These are phyloP conservation scores for Tolypocladium sp. DNA, from an alignment of 2,329 filamentous ascomycete genomes.

Conservation along the genomic window DNA sequence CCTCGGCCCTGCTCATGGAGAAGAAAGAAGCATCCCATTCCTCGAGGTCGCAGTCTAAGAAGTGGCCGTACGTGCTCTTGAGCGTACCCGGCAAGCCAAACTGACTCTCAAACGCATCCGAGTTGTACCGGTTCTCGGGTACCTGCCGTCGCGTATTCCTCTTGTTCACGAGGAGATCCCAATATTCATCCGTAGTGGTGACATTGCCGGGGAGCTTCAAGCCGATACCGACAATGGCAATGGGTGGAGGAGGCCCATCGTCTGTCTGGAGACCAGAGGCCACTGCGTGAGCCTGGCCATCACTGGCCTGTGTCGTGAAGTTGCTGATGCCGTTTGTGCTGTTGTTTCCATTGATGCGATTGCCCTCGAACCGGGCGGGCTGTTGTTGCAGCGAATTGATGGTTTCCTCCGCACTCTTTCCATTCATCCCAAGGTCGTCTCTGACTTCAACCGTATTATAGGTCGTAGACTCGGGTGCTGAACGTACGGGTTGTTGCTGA, in stretches of 20 bases:
- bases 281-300: neutral
- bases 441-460: neutral
- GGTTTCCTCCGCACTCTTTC: neutral
- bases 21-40: conserved; percentile 22
- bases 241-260: conserved; percentile 7
- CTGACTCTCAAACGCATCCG: conserved; percentile 11
- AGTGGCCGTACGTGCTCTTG: conserved; percentile 13
- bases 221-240: conserved; percentile 23
- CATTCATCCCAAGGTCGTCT: neutral
- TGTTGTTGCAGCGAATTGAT: neutral
- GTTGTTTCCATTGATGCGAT: neutral
- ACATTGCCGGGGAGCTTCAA: conserved; percentile 21
- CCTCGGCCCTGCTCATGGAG: conserved; percentile 16
- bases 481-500: neutral
- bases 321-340: neutral
- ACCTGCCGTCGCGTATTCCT: conserved; percentile 12
- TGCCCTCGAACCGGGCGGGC: neutral
- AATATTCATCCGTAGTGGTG: conserved; percentile 13
- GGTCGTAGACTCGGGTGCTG: neutral
- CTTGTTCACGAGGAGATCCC: conserved; percentile 21
- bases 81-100: conserved; percentile 1
- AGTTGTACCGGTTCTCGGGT: conserved; percentile 16
- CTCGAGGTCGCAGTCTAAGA: conserved; percentile 13
- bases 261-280: neutral
- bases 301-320: neutral